Percentiles rank a stretch among this genome's conserved stretches.
phyloP scores from a whole-genome alignment of 108 stramenopile species.

The Mayamaea pseudoterrestris region DNA sequence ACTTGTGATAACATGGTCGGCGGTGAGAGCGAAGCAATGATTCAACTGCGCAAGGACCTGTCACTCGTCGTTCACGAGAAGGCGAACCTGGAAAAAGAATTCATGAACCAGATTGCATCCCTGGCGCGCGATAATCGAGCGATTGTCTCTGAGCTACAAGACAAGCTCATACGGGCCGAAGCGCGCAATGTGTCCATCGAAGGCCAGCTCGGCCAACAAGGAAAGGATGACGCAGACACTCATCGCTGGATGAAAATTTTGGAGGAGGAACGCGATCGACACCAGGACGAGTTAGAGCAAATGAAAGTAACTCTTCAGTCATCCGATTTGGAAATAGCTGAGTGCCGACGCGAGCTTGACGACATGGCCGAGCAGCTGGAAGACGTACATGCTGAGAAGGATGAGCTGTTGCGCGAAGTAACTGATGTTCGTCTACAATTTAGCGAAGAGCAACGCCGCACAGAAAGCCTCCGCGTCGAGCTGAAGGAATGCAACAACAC shows the following conservation, averaged over 20 bases:
- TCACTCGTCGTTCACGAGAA: slow-evolving; percentile 10
- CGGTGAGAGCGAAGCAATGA: background rate
- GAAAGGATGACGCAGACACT: background rate
- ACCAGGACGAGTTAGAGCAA: background rate
- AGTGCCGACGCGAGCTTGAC: background rate
- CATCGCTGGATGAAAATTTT: background rate
- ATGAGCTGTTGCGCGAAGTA: background rate
- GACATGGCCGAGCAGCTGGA: background rate
- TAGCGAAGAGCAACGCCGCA: background rate
- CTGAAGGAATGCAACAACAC: background rate
- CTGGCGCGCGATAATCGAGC: slow-evolving; percentile 4
- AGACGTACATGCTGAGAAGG: slow-evolving; percentile 2
- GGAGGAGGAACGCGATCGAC: slow-evolving; percentile 2
- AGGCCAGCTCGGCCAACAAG: background rate
- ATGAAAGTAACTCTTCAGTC: background rate
- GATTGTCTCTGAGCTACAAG: background rate
- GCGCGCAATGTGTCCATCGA: background rate
- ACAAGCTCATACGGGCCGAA: background rate
- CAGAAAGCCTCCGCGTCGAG: background rate
- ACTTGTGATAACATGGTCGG: too few relatives aligned
- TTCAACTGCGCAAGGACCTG: slow-evolving; percentile 11
- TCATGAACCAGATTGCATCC: slow-evolving; percentile 13
- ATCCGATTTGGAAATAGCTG: background rate
- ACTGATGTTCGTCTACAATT: background rate
- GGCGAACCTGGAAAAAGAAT: slow-evolving; percentile 9